Base-by-base conservation (phyloP, 1,139 yeast species). In the Yamadazyma kanchanaburiensis region DNA sequence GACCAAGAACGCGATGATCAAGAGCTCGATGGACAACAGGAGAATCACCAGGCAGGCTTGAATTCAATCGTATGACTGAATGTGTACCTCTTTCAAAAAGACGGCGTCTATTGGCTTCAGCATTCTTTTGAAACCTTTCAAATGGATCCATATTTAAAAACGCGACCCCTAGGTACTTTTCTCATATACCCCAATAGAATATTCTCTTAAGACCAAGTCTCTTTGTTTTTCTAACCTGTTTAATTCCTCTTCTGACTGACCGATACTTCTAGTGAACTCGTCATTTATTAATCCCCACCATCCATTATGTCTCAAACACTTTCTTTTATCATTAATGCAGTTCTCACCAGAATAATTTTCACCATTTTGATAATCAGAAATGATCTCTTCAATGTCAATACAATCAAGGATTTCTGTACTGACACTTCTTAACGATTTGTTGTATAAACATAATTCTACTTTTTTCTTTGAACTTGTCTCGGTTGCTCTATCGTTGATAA, bases 251-350 rank as follows among this genome's bases (percentile, higher is more conserved):
- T 48, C 49, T 9, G 63, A 49, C 31, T 64, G 60, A 3, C 44
- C 42, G 17, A 56, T 53, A 18, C 53, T 40, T 22, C 58, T 64
- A 12, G 56, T 49, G 10, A 70, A 44, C 32, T 67, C 67, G 37
- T 79, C 85, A 15, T 58, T 51, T 11, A 68, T 47, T 31, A 84
- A 68, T 27, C 60, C 60, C 51, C 65, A 68, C 94, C 94, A 85
- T 0, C 82, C 80, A 27, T 65, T 64, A 46, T 85, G 94, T 28
- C 76, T 70, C 4, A 54, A 52, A 50, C 95, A 85, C 45, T 80
- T 80, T 30, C 78, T 67, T 39, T 74, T 74, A 31, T 83, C 91
- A n/a, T 60, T 55, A 11, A 76, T 47, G 48, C 94, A 85, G 3
- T 77, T 41, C 30, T 35, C 44, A 33, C 41, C 45, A 8, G 41